Percentiles rank a stretch among this genome's conserved stretches.
Evolutionary conservation across 2,329 filamentous ascomycete species (phyloP).

Genomic region (Stachybotrys echinatus): DNA sequence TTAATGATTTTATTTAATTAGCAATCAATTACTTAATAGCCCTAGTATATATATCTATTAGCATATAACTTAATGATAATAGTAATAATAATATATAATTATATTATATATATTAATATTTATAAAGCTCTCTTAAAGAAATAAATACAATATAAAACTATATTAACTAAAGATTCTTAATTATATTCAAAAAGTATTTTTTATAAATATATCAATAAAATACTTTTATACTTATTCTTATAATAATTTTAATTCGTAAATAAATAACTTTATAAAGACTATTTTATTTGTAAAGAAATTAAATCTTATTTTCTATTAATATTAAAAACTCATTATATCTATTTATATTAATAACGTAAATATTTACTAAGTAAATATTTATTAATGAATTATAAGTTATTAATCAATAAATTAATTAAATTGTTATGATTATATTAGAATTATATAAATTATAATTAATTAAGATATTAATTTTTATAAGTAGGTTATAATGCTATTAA

Average conservation of each 20-base stretch:
- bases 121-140: background rate
- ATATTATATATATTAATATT: background rate
- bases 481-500: background rate
- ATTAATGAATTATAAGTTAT: too few relatives aligned
- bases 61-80: background rate
- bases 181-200: background rate
- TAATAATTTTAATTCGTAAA: background rate
- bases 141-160: background rate
- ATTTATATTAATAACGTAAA: too few relatives aligned
- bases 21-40: background rate
- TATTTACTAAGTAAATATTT: too few relatives aligned
- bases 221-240: background rate
- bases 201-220: background rate
- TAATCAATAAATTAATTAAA: constrained; percentile 1
- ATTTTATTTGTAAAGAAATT: too few relatives aligned
- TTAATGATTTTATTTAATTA: background rate
- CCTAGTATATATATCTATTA: background rate
- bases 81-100: background rate
- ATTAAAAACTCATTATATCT: background rate
- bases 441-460: background rate
- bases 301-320: background rate
- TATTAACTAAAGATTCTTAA: background rate
- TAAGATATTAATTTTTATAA: constrained; percentile 1
- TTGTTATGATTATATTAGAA: too few relatives aligned
- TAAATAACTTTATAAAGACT: too few relatives aligned